Evolutionary conservation across 2,329 filamentous ascomycete species (phyloP).

Genomic region (Rugonectria rugulosa): DNA sequence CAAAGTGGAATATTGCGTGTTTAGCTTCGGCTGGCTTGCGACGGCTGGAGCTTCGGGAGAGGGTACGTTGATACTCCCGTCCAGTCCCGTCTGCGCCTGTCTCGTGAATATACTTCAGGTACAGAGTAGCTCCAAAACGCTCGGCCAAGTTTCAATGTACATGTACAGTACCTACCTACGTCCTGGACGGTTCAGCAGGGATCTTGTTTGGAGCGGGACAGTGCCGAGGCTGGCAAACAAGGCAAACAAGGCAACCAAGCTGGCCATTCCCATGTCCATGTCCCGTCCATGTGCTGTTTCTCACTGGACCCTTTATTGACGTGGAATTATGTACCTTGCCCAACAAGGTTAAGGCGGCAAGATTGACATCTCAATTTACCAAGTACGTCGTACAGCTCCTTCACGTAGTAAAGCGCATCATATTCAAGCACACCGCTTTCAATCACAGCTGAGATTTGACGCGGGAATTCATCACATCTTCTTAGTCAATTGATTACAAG

Average conservation of each 20-base stretch:
- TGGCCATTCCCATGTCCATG: conserved; percentile 7
- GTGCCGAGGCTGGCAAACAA: conserved; percentile 41
- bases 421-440: background rate
- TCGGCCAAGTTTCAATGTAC: conserved; percentile 17
- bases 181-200: no score
- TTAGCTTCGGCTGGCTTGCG: background rate
- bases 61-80: background rate
- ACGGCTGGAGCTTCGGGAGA: background rate
- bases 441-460: no score
- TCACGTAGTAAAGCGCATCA: background rate
- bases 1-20: no score
- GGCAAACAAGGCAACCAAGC: no score
- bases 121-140: conserved; percentile 10
- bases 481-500: conserved; percentile 12
- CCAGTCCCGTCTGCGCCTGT: background rate
- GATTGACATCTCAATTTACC: conserved; percentile 7
- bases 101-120: background rate
- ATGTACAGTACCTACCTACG: background rate
- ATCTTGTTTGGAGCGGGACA: conserved; percentile 25
- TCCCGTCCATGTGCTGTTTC: background rate
- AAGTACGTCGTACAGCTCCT: background rate
- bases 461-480: no score
- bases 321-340: conserved; percentile 15
- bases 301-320: background rate
- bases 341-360: conserved; percentile 19